phyloP scores from a whole-genome alignment of 129 eudicot genomes.

The Saussurea involucrata region DNA sequence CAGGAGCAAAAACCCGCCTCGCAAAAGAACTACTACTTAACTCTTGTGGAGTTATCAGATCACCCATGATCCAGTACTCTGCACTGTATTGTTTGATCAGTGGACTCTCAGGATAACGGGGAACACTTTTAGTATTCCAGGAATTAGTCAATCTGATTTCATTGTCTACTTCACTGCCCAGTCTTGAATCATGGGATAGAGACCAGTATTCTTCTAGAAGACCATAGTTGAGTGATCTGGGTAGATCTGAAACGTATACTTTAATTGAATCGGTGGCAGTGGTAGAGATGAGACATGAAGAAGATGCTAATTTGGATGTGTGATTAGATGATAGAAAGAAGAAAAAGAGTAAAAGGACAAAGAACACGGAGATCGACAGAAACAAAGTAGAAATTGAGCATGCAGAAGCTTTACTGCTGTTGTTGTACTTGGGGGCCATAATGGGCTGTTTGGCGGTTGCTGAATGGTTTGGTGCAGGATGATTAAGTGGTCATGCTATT shows the following conservation, averaged over 20 bases:
- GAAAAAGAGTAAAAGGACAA: conserved; percentile 23
- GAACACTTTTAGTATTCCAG: conserved; percentile 23
- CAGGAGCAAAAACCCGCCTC: conserved; percentile 52
- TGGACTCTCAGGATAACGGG: conserved; percentile 78
- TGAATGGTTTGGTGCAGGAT: too few species aligned
- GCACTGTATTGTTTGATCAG: conserved; percentile 96
- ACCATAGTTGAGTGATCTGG: conserved; percentile 87
- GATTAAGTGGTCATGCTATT: too few species aligned
- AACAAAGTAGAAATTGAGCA: conserved; percentile 31
- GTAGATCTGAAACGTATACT: conserved; percentile 75
- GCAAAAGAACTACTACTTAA: conserved; percentile 65
- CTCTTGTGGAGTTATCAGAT: conserved; percentile 57
- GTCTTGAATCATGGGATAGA: conserved; percentile 53
- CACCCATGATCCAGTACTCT: conserved; percentile 97
- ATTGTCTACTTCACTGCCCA: conserved; percentile 83
- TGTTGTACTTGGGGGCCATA: conserved; percentile 25
- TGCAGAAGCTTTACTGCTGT: conserved; percentile 19
- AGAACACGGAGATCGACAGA: conserved; percentile 23
- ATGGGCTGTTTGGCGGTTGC: too few species aligned
- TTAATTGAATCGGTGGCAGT: conserved; percentile 48
- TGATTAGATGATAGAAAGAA: conserved; percentile 21
- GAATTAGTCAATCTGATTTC: conserved; percentile 42
- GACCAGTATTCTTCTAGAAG: conserved; percentile 76
- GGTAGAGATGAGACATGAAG: conserved; percentile 38
- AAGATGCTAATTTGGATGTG: conserved; percentile 23